Conservation (phyloP, 2,329 filamentous ascomycete species). For the Alternaria novae-zelandiae region DNA sequence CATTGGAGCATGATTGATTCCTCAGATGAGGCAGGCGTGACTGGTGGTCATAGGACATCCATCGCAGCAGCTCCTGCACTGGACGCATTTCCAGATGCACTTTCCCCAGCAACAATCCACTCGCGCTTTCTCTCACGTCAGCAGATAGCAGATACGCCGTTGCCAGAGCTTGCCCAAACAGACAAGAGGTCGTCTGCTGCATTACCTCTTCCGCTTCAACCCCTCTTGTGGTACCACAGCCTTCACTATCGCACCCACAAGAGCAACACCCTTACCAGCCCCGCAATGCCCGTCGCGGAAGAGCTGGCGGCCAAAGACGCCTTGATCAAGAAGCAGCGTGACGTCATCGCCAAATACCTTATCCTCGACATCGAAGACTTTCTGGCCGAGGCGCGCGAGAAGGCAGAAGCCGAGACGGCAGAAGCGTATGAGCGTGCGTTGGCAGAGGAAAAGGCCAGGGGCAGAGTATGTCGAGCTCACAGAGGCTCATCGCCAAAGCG, state of each 20-base stretch:
- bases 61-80: neutral
- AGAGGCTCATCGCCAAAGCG: neutral
- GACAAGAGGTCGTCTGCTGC: neutral
- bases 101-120: neutral
- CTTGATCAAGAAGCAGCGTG: conserved; percentile 1
- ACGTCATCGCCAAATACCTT: conserved; percentile 7
- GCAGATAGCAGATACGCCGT: neutral
- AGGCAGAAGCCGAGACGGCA: neutral
- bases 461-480: neutral
- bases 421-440: neutral
- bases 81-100: neutral
- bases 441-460: conserved; percentile 1
- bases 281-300: neutral
- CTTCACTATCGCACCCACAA: neutral
- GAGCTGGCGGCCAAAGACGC: neutral
- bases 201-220: neutral
- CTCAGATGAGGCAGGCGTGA: neutral
- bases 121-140: neutral
- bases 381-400: neutral
- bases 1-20: neutral
- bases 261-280: neutral
- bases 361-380: conserved; percentile 9
- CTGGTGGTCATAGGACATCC: neutral
- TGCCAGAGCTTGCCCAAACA: neutral
- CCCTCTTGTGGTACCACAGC: neutral